A percentile compares a stretch with the other conserved stretches of the same genome.
phyloP scores from a whole-genome alignment of 2,329 filamentous ascomycete species.

The Alternaria sp. region DNA sequence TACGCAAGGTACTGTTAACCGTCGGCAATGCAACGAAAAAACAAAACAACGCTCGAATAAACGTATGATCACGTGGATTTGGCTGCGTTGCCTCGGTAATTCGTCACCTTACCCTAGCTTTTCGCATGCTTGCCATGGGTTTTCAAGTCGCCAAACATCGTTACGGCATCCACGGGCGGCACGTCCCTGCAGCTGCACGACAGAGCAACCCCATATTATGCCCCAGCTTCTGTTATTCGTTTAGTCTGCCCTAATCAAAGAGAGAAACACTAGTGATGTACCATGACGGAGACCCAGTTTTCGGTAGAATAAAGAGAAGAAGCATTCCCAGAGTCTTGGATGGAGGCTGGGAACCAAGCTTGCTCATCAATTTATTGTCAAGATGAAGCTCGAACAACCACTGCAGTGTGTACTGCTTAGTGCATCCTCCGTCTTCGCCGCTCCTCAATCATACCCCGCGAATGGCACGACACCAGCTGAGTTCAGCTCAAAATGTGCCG shows the following conservation, averaged over 20 bases:
- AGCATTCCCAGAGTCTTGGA: neutral
- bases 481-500: constrained; percentile 35
- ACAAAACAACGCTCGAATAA: neutral
- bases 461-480: constrained; percentile 12
- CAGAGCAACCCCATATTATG: neutral
- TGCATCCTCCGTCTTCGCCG: constrained; percentile 17
- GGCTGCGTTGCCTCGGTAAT: constrained; percentile 3
- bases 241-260: neutral
- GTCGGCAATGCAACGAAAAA: constrained; percentile 4
- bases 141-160: neutral
- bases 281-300: neutral
- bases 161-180: neutral
- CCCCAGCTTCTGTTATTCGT: constrained; percentile 3
- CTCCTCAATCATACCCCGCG: constrained; percentile 3
- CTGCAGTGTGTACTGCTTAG: constrained; percentile 23
- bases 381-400: constrained; percentile 29
- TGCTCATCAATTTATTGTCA: constrained; percentile 3
- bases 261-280: neutral
- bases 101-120: constrained; percentile 2
- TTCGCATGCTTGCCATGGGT: neutral
- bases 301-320: constrained; percentile 2
- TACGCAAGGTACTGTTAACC: neutral
- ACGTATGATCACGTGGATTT: neutral
- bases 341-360: neutral
- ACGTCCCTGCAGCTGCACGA: constrained; percentile 3